phyloP scores from a whole-genome alignment of 2,329 filamentous ascomycete species.

The Thelonectria discophora region DNA sequence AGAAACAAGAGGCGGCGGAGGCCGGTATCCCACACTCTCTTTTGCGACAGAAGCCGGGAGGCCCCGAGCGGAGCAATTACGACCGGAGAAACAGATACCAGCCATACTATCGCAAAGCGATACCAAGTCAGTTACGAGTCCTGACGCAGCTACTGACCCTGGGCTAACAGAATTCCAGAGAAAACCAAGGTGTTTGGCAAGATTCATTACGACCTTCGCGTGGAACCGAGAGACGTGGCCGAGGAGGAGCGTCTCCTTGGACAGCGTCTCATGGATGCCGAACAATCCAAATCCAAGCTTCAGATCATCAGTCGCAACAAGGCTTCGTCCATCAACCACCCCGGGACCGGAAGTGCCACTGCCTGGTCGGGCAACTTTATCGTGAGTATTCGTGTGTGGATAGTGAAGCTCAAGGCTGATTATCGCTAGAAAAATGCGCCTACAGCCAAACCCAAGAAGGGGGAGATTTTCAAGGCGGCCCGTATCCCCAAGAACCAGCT shows the following conservation, averaged over 20 bases:
- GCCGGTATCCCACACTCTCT: conserved; percentile 68
- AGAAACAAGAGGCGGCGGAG: conserved; percentile 63
- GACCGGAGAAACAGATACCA: conserved; percentile 57
- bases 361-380: conserved; percentile 61
- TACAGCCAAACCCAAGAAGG: conserved; percentile 66
- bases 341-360: conserved; percentile 54
- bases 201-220: conserved; percentile 79
- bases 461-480: conserved; percentile 81
- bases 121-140: conserved; percentile 70
- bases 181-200: conserved; percentile 79
- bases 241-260: conserved; percentile 72
- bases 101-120: conserved; percentile 74
- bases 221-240: conserved; percentile 75
- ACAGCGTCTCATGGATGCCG: conserved; percentile 63
- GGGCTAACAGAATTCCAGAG: conserved; percentile 61
- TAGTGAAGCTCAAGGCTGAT: conserved; percentile 29
- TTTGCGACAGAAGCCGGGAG: conserved; percentile 52
- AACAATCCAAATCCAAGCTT: conserved; percentile 59
- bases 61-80: conserved; percentile 57
- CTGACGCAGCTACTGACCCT: background rate
- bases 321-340: conserved; percentile 64
- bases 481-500: conserved; percentile 91
- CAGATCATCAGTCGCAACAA: conserved; percentile 60
- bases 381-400: conserved; percentile 55
- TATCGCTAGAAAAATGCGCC: conserved; percentile 60